Percentiles rank a stretch among this genome's conserved stretches.
Conservation (phyloP, 345 rosid species). For the Sisymbrium altissimum region DNA sequence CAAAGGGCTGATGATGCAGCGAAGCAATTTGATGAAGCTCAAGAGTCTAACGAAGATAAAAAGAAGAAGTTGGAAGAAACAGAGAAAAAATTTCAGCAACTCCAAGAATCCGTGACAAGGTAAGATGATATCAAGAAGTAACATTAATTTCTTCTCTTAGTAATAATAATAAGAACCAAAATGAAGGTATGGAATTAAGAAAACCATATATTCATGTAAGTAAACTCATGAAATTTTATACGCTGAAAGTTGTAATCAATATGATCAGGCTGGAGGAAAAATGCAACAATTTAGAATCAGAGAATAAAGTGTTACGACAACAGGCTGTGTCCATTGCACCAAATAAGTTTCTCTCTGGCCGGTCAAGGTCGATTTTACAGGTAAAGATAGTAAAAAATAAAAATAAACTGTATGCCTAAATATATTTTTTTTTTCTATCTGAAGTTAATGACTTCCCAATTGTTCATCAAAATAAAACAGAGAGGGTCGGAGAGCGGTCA, state of each 20-base stretch:
- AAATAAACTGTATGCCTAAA: not conserved
- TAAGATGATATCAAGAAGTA: constrained; percentile 8
- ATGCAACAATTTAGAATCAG: constrained; percentile 72
- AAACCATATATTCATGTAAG: not conserved
- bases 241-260: not conserved
- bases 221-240: not conserved
- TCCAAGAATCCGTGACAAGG: constrained; percentile 75
- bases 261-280: constrained; percentile 75
- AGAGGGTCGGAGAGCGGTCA: constrained; percentile 71
- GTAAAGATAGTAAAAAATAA: constrained; percentile 31
- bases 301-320: constrained; percentile 85
- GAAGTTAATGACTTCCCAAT: not conserved
- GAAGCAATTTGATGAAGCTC: constrained; percentile 50
- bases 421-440: not conserved
- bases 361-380: constrained; percentile 86
- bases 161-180: too few relatives aligned
- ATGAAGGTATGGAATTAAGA: too few relatives aligned
- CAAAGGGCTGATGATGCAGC: constrained; percentile 56
- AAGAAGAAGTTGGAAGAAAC: constrained; percentile 58
- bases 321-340: constrained; percentile 92
- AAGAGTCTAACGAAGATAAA: constrained; percentile 47
- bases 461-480: constrained; percentile 37
- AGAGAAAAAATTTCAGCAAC: constrained; percentile 61
- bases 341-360: constrained; percentile 80
- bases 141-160: too few relatives aligned